phyloP scores from a whole-genome alignment of 305 asterid species.

The Galium porrigens region DNA sequence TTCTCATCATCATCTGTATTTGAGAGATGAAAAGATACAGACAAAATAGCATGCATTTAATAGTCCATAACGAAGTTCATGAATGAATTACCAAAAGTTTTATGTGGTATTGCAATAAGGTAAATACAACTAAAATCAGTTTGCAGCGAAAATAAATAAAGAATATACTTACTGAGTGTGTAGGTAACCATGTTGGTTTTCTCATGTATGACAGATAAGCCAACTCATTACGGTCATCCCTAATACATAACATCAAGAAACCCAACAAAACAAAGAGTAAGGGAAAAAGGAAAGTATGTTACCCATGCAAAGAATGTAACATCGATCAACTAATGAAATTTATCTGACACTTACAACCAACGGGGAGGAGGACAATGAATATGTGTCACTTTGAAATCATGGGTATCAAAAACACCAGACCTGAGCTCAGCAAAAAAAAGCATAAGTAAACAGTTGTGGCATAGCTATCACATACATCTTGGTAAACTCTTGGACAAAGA shows the following conservation, averaged over 20 bases:
- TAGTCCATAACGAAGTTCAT: background rate
- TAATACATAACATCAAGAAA: conserved; percentile 28
- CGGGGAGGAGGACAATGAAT: conserved; percentile 92
- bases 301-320: background rate
- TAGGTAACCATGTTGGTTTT: conserved; percentile 77
- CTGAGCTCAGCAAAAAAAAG: conserved; percentile 21
- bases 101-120: background rate
- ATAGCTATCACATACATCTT: background rate
- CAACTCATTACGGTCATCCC: conserved; percentile 46
- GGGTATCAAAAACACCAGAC: conserved; percentile 78
- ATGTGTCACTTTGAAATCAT: conserved; percentile 67
- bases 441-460: background rate
- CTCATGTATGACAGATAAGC: conserved; percentile 37
- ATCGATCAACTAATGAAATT: conserved; percentile 1
- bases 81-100: background rate
- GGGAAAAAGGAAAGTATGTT: background rate
- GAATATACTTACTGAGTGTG: conserved; percentile 45
- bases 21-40: background rate
- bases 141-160: background rate
- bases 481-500: background rate
- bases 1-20: background rate
- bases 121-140: conserved; percentile 4
- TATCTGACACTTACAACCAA: conserved; percentile 58
- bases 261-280: conserved; percentile 2
- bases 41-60: background rate